Conservation (phyloP, 2,329 filamentous ascomycete species). For the Clarireedia sp. region DNA sequence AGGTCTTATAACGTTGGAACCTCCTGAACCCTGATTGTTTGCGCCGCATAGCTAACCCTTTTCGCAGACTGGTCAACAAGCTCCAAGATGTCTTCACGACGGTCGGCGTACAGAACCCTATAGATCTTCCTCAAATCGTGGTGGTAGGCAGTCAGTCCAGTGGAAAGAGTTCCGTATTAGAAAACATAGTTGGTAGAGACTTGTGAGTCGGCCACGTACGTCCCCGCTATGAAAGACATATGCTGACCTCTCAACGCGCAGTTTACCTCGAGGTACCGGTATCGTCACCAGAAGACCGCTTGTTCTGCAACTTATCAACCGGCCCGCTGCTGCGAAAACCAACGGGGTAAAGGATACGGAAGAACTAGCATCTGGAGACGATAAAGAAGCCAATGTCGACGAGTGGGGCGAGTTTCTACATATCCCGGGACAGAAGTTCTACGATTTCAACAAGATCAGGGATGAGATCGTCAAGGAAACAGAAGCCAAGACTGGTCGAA, state of each 20-base stretch:
- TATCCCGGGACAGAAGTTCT: constrained; percentile 94
- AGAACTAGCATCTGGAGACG: constrained; percentile 57
- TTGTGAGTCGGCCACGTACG: constrained; percentile 59
- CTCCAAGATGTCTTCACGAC: constrained; percentile 99
- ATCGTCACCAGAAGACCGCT: constrained; percentile 95
- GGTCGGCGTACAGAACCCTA: constrained; percentile 97
- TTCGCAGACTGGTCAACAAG: constrained; percentile 80
- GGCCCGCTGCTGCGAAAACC: constrained; percentile 51
- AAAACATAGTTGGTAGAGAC: constrained; percentile 97
- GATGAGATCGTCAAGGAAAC: constrained; percentile 97
- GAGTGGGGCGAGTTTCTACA: constrained; percentile 99
- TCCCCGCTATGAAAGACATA: constrained; percentile 12
- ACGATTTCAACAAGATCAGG: constrained; percentile 96
- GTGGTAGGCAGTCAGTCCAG: constrained; percentile 98
- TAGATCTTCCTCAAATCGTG: constrained; percentile 96
- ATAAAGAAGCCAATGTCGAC: constrained; percentile 83
- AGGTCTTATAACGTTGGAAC: constrained; percentile 54
- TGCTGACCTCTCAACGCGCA: constrained; percentile 34
- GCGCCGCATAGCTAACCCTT: constrained; percentile 22
- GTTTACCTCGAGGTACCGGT: constrained; percentile 91
- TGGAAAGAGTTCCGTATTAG: constrained; percentile 97
- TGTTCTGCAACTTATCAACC: constrained; percentile 96
- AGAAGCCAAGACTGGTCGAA: constrained; percentile 90
- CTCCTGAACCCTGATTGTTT: constrained; percentile 17
- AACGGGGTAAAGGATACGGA: constrained; percentile 60